Evolutionary conservation across 2,329 filamentous ascomycete genomes (phyloP), one percentile per base, ranked within the genome.

Genomic region (Aspergillus tubingensis): DNA sequence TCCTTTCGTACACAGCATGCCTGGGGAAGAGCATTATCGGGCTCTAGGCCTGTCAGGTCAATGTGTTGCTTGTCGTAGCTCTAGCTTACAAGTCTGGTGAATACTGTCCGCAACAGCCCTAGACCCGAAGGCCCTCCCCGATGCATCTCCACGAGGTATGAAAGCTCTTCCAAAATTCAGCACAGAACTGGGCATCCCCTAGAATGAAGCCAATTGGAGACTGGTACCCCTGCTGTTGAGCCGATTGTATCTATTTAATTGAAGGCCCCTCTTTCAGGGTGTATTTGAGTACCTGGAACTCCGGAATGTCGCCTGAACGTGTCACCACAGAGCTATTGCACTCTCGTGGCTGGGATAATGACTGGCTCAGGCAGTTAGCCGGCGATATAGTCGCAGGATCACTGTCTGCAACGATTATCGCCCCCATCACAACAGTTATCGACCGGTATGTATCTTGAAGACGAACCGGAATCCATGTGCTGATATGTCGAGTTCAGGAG

Each of bases 381-480:
- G 70, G 67, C 15, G 71, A 73, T 53, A n/a, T 72, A 0, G 60
- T 62, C 1, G 70, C 71, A 5, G 70, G 69, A 10, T 56, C 64
- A 15, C 48, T 64, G 17, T 72, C 70, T 6, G 70, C 71, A 2
- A 67, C 65, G 4, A 21, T 72, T 19, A 65, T 73, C 0, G 63
- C 70, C 11, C 69, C 71, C 5, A 62, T 67, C 7, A 67, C 71
- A 6, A 67, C 70, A 5, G 66, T 72, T 23, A 72, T 73, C 32
- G 71, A 72, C 36, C 64, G 71, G 71, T 71, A 36, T 19, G 59
- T 60, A 3, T 11, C 5, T 15, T 17, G 3, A 6, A 15, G 32
- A 11, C 10, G 4, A 36, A 3, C 39, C 15, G 6, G 6, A 41
- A 4, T 5, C 17, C 48, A 15, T 27, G 10, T 2, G 17, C n/a